Conservation (phyloP, 768 basidiomycete genomes). For the Suillus luteus region DNA sequence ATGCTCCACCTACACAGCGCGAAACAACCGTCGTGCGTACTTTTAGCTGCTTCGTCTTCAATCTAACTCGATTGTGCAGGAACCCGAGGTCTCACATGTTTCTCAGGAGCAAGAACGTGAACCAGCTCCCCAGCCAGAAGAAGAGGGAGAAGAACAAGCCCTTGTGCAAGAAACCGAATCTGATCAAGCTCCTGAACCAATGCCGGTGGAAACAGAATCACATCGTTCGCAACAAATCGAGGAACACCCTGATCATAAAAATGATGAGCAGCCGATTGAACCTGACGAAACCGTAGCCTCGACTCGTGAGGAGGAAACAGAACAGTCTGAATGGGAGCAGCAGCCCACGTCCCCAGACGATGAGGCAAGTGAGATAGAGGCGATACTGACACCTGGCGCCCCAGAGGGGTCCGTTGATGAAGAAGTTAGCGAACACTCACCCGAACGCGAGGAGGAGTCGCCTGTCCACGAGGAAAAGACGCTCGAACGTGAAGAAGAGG, state of each 20-base stretch:
- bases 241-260: neutral
- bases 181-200: neutral
- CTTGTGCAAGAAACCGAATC: neutral
- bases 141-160: neutral
- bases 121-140: neutral
- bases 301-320: neutral
- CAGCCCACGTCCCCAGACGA: conserved; percentile 2
- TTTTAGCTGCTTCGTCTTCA: neutral
- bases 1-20: neutral
- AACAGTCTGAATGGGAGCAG: conserved; percentile 1
- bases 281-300: neutral
- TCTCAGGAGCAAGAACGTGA: neutral
- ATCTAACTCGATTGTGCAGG: neutral
- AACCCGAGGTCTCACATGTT: neutral
- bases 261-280: neutral
- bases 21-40: conserved; percentile 6
- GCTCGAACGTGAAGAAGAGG: neutral
- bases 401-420: conserved; percentile 2
- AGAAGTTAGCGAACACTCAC: neutral
- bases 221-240: neutral
- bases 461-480: neutral
- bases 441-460: neutral
- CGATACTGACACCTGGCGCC: neutral
- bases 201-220: neutral
- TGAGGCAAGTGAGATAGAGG: conserved; percentile 8